A percentile compares a stretch with the other conserved stretches of the same genome.
These are phyloP conservation scores for Physaria fendleri DNA, from an alignment of 345 rosid species.

Conservation along the genomic window DNA sequence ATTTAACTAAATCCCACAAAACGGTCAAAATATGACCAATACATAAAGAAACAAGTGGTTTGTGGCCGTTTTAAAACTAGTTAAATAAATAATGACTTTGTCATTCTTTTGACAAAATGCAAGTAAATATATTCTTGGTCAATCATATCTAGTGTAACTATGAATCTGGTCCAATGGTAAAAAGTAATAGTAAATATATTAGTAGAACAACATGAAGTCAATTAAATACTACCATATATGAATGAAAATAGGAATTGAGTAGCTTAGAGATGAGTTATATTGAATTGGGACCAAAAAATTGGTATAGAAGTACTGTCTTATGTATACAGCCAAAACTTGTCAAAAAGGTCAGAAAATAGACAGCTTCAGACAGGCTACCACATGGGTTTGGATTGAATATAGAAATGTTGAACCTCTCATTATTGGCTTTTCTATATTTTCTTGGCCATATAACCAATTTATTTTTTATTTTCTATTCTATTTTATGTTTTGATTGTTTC, in stretches of 20 bases:
- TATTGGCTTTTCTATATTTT: constrained; percentile 18
- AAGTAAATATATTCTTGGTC: constrained; percentile 9
- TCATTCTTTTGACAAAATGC: constrained; percentile 20
- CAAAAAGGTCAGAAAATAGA: constrained; percentile 10
- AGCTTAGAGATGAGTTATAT: constrained; percentile 2
- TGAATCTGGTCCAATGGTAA: constrained; percentile 1
- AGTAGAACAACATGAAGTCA: constrained; percentile 2
- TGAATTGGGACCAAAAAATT: constrained; percentile 13
- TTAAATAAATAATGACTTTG: constrained; percentile 1
- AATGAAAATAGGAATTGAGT: not conserved
- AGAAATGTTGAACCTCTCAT: constrained; percentile 1
- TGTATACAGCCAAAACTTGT: constrained; percentile 9
- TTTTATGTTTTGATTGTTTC: not conserved
- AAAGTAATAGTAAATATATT: not conserved
- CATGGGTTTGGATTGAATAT: constrained; percentile 9
- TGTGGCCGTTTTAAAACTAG: constrained; percentile 10
- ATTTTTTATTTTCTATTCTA: not conserved
- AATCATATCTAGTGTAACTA: not conserved
- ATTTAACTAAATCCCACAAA: constrained; percentile 2
- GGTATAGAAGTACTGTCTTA: constrained; percentile 14
- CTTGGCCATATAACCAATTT: not conserved
- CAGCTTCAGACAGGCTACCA: constrained; percentile 25
- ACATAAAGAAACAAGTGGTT: constrained; percentile 17
- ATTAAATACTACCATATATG: not conserved
- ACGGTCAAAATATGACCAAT: constrained; percentile 29